phyloP scores from a whole-genome alignment of 2,329 filamentous ascomycete species.

The Rutstroemia sp. region DNA sequence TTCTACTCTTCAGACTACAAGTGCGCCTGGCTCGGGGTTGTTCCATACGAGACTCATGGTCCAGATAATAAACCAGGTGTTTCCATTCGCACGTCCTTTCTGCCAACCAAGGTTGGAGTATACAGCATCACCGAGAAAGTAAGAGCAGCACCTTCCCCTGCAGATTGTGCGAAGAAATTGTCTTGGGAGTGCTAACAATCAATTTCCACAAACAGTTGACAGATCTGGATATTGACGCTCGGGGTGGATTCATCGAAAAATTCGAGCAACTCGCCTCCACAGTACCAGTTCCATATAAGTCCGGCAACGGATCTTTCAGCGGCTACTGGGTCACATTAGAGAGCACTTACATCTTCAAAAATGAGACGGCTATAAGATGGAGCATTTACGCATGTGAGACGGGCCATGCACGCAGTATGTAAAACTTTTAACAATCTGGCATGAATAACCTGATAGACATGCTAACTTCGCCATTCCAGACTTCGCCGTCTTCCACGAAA shows the following conservation, averaged over 20 bases:
- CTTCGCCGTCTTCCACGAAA: slow-evolving; percentile 4
- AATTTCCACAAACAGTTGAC: not conserved
- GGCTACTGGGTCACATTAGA: slow-evolving; percentile 2
- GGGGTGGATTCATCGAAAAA: not conserved
- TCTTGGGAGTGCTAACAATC: no score
- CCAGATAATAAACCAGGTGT: not conserved
- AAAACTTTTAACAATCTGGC: not conserved
- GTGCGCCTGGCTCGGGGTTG: not conserved
- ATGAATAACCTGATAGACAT: no score
- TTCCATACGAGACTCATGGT: not conserved
- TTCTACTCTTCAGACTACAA: not conserved
- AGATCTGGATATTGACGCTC: not conserved
- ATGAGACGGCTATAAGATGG: slow-evolving; percentile 1
- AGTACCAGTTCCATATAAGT: not conserved
- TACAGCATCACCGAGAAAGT: slow-evolving; percentile 1
- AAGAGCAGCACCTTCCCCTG: not conserved
- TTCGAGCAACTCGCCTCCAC: slow-evolving; percentile 1
- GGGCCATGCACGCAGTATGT: not conserved
- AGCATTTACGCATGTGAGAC: slow-evolving; percentile 3
- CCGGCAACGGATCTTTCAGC: not conserved
- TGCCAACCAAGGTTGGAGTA: not conserved
- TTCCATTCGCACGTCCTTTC: not conserved
- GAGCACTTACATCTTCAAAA: slow-evolving; percentile 2
- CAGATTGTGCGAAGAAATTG: not conserved
- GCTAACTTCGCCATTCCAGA: not conserved